Percentiles rank a stretch among this genome's conserved stretches.
Evolutionary conservation across 2,329 filamentous ascomycete species (phyloP).

Genomic region (Beauveria bassiana): DNA sequence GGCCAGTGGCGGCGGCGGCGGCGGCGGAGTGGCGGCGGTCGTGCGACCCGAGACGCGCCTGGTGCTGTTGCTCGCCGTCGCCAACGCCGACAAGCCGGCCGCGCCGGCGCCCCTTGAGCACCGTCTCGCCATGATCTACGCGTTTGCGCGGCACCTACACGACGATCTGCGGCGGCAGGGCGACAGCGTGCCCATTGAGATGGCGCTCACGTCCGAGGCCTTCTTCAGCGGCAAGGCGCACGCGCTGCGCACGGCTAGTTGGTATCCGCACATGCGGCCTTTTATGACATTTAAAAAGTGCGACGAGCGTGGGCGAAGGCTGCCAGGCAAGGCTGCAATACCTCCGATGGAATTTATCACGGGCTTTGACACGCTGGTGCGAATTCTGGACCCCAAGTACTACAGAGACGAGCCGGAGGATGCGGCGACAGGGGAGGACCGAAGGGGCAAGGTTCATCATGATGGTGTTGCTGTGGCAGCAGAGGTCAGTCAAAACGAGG

Average conservation of each 20-base stretch:
- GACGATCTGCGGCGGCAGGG: conserved; percentile 12
- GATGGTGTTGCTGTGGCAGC: neutral
- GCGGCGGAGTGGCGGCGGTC: conserved; percentile 10
- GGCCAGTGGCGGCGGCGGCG: neutral
- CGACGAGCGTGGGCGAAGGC: neutral
- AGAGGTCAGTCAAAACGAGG: neutral
- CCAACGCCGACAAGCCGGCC: conserved; percentile 59
- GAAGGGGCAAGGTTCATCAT: conserved; percentile 14
- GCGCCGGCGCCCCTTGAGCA: conserved; percentile 61
- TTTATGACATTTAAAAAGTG: neutral
- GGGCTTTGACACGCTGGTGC: conserved; percentile 69
- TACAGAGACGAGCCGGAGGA: conserved; percentile 33
- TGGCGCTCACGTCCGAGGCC: conserved; percentile 62
- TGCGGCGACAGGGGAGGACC: conserved; percentile 1
- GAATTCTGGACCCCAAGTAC: conserved; percentile 63
- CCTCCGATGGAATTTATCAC: conserved; percentile 58
- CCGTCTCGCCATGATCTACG: conserved; percentile 63
- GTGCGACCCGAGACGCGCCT: conserved; percentile 29
- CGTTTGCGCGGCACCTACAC: conserved; percentile 53
- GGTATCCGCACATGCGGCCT: conserved; percentile 27
- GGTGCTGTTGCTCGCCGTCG: conserved; percentile 52
- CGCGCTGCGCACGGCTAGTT: conserved; percentile 42
- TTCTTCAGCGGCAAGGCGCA: conserved; percentile 67
- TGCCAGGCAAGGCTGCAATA: neutral
- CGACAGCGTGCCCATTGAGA: conserved; percentile 40